Evolutionary conservation across 257 asterid species (phyloP), one percentile per base, ranked within the genome.

Genomic region (Jacaranda copaia): DNA sequence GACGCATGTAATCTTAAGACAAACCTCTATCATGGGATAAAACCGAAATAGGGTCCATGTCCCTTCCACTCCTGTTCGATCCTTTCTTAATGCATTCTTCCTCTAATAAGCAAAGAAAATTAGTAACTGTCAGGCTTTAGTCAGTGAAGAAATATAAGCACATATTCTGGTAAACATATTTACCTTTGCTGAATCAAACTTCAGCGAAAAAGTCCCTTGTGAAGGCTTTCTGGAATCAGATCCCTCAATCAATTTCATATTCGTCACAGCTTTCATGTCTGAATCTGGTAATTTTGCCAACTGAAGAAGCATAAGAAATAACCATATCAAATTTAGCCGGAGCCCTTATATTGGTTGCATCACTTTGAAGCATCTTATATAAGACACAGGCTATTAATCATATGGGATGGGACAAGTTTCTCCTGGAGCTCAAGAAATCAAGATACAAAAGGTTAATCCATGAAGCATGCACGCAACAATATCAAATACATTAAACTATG

Each of bases 11-110:
- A 61, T 72, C 40, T 75, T 60, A 62, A 80, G 62, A 70, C 83
- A 72, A 73, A 93, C 98, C 98, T 93, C 98, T 71, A 91, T 74
- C 87, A 89, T 70, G 78, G 98, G 98, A 80, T 84, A 93, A 84
- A 93, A 93, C 16, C 96, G 91, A 77, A 80, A 89, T 42, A 93
- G 85, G 42, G 88, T 87, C 98, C 98, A 93, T 16, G 89, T 85
- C 80, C 86, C 94, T 79, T 89, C 97, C 77, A 88, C 93, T 79
- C 87, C 93, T 65, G 85, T 77, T 80, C 92, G 91, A 79, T 93
- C 98, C 88, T 89, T 91, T 64, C 98, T 87, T 79, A 82, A 85
- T 25, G 85, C 91, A 80, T 87, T 79, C 79, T 85, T 89, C 73
- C 73, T 87, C 97, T 91, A 84, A 42, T 72, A 87, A 87, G 38